Base-by-base conservation (phyloP, 345 rosid species). In the Psidium friedrichsthalianum region DNA sequence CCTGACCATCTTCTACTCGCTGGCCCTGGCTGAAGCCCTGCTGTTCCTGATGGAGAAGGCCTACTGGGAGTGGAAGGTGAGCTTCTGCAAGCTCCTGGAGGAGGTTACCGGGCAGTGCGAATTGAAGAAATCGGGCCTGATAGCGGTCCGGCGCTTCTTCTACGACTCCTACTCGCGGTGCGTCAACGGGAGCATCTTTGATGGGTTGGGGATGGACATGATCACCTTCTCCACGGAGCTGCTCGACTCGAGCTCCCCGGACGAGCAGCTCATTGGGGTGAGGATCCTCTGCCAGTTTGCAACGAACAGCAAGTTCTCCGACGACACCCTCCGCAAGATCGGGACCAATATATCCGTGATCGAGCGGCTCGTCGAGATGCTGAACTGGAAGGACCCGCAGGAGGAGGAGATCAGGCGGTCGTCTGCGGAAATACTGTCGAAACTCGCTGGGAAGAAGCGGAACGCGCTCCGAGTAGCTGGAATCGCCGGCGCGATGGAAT, bases 401-500 rank as follows among this genome's bases (percentile, higher is more conserved):
- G 97, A 95, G 90, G 97, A 95, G 88, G 99, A 92, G 89, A 93
- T 93, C 85, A 92, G 99, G 87, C 86, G 57, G 87, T 94, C 92
- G 59, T 92, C 99, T 2, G 98, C 96, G 4, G 98, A 95, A 82
- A 92, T 95, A 81, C 88, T 96, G 55, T 91, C 98, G 15, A 93
- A 90, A 85, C 88, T 96, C 6, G 96, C 96, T 0, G 92, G 98
- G 6, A 94, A 91, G 89, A 96, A 93, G 87, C 98, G 95, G 54
- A 95, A 94, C 87, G 91, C 97, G 12, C 90, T 96, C 2, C 90
- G 99, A 25, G 97, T 96, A 13, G 92, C 98, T 0, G 98, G 97
- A 82, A 94, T 95, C 83, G 93, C 98, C 20, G 99, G 98, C 0
- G 96, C 98, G 18, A 91, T 96, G 97, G 98, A 96, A 88, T 96